Percentiles rank a stretch among this genome's conserved stretches.
These are phyloP conservation scores for Cryptosporidium xiaoi DNA, from an alignment of 169 alveolate species.

Conservation along the genomic window DNA sequence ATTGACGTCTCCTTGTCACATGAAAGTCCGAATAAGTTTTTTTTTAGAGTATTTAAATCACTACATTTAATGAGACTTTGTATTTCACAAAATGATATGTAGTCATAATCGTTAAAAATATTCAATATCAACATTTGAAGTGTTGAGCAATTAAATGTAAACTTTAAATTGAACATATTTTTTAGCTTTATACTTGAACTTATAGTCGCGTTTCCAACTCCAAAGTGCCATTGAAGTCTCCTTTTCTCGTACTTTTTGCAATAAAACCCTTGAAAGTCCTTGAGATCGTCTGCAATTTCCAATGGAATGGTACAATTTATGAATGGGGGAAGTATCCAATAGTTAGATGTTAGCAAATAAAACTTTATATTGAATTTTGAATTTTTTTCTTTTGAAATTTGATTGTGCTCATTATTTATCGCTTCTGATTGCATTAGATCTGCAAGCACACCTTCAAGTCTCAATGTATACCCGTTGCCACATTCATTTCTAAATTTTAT, in stretches of 20 bases:
- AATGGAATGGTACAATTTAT: not conserved
- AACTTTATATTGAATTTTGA: not conserved
- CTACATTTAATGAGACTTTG: conserved; percentile 20
- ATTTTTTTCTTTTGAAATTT: not conserved
- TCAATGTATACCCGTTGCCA: conserved; percentile 60
- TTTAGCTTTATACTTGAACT: conserved; percentile 1
- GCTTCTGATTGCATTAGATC: conserved; percentile 62
- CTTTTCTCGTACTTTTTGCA: conserved; percentile 56
- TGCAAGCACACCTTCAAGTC: conserved; percentile 52
- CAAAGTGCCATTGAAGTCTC: conserved; percentile 60
- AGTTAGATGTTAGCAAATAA: conserved; percentile 39
- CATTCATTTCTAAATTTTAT: conserved; percentile 51
- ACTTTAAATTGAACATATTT: not conserved
- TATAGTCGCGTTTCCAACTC: conserved; percentile 38
- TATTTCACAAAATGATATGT: conserved; percentile 44
- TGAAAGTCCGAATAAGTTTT: conserved; percentile 10
- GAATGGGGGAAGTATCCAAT: conserved; percentile 25
- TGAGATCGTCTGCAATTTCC: conserved; percentile 7
- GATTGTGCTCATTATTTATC: conserved; percentile 16
- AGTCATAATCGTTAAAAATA: conserved; percentile 49
- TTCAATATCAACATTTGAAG: conserved; percentile 57
- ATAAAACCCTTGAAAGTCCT: conserved; percentile 21
- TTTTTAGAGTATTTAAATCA: conserved; percentile 36
- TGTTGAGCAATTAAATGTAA: conserved; percentile 46
- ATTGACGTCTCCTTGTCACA: conserved; percentile 26